Evolutionary conservation across 441 rosid genomes (phyloP).

Genomic region (Populus hybrid): DNA sequence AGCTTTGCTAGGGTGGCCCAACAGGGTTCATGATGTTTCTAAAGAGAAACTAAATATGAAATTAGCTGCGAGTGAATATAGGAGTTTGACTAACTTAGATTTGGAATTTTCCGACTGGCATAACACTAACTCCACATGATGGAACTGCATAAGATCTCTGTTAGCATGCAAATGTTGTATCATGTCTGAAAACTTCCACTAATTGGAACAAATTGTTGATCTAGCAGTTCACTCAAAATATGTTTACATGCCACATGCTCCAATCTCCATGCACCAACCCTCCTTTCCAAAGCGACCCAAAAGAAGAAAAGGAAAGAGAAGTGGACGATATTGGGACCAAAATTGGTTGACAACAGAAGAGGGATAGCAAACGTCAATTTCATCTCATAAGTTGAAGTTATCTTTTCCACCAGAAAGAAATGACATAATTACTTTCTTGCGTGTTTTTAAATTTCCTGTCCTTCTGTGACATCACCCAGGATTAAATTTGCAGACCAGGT

Average conservation of each 20-base stretch:
- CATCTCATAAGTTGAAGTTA: neutral
- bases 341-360: neutral
- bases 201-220: neutral
- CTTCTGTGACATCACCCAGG: neutral
- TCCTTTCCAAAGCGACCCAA: neutral
- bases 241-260: neutral
- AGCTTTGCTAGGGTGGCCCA: neutral
- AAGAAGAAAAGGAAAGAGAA: neutral
- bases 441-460: neutral
- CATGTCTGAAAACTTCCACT: neutral
- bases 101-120: neutral
- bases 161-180: neutral
- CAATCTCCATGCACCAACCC: neutral
- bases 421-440: neutral
- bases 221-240: neutral
- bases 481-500: neutral
- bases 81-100: neutral
- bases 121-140: neutral
- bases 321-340: neutral
- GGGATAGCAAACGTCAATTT: neutral
- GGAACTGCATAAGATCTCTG: neutral
- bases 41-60: neutral
- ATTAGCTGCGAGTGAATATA: neutral
- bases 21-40: neutral
- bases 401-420: neutral